Base-by-base conservation (phyloP, 768 basidiomycete genomes). In the Butyriboletus loyo region DNA sequence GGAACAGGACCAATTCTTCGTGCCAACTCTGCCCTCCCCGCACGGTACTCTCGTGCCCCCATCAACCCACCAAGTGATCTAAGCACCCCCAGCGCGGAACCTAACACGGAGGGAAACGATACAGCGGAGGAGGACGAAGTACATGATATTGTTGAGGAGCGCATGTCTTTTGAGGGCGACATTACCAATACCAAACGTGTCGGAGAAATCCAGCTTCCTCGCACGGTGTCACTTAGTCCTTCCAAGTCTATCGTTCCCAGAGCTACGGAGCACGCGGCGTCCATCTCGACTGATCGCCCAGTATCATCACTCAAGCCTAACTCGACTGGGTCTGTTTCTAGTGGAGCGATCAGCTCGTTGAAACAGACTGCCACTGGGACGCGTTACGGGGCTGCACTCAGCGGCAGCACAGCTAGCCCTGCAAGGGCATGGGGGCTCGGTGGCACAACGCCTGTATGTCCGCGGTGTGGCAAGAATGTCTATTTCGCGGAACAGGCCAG, bases 401-500 rank as follows among this genome's bases (percentile, higher is more conserved):
- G 72, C 7, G 72, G 73, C 28, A 73, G 73, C 5, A 72, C 73
- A 13, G 68, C 67, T 11, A 71, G 69, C 27, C 72, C 77, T 28
- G 73, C 74, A 10, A 76, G 69, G 52, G 75, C 76, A 54, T 86
- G 83, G 77, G 83, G 80, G 2, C 51, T 62, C 1, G 71, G 66
- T 22, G 77, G 79, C 21, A 80, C 53, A n/a, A 69, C 82, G 8
- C 86, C 89, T 19, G 63, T 64, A 19, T 93, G 90, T 59, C 82
- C 85, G 9, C 76, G 77, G 50, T 93, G 90, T 57, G 74, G 73
- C 34, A 83, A 87, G 76, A 85, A 78, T 46, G 90, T 93, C 10
- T 93, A 88, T 71, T 92, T 92, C 63, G 89, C 90, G 14, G 89
- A 92, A 66, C 88, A 89, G 79, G 88, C 84, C 41, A 19, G 61